Conservation (phyloP, 768 basidiomycete species). For the Leccinum barrowsii region DNA sequence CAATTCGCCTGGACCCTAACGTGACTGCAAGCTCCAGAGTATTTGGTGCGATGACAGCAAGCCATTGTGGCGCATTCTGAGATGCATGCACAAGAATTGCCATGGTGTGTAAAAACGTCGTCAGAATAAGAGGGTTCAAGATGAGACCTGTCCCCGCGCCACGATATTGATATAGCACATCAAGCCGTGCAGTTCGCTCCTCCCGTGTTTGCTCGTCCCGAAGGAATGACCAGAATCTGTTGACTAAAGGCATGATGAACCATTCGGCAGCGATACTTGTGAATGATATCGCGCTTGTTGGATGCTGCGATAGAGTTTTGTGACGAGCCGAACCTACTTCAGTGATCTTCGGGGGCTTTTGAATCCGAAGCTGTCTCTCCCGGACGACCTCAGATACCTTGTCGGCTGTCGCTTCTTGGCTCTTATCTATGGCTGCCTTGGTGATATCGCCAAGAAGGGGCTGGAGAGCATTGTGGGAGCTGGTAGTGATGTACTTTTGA, state of each 20-base stretch:
- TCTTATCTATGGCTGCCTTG: slow-evolving; percentile 57
- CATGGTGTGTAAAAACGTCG: slow-evolving; percentile 72
- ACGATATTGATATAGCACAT: slow-evolving; percentile 54
- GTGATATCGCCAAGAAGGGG: slow-evolving; percentile 63
- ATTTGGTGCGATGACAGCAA: slow-evolving; percentile 77
- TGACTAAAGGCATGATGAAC: slow-evolving; percentile 87
- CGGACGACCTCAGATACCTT: slow-evolving; percentile 61
- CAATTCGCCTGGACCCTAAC: slow-evolving; percentile 64
- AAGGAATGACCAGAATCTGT: slow-evolving; percentile 94
- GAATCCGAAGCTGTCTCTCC: slow-evolving; percentile 71
- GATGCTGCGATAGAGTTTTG: slow-evolving; percentile 14
- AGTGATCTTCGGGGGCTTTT: slow-evolving; percentile 42
- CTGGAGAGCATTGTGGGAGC: slow-evolving; percentile 44
- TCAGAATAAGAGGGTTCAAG: slow-evolving; percentile 71
- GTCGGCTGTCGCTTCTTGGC: slow-evolving; percentile 50
- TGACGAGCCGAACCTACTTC: slow-evolving; percentile 34
- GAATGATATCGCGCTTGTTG: slow-evolving; percentile 38
- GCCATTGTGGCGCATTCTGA: slow-evolving; percentile 76
- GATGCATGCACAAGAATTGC: slow-evolving; percentile 80
- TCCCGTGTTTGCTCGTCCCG: slow-evolving; percentile 80
- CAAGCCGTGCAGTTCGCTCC: slow-evolving; percentile 57
- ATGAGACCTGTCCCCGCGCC: slow-evolving; percentile 81
- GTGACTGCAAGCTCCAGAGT: slow-evolving; percentile 80
- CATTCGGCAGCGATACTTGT: slow-evolving; percentile 77
- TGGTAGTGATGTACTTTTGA: slow-evolving; percentile 52